Base-by-base conservation (phyloP, 164 flowering plant genomes). In the Chloranthus sessilifolius region DNA sequence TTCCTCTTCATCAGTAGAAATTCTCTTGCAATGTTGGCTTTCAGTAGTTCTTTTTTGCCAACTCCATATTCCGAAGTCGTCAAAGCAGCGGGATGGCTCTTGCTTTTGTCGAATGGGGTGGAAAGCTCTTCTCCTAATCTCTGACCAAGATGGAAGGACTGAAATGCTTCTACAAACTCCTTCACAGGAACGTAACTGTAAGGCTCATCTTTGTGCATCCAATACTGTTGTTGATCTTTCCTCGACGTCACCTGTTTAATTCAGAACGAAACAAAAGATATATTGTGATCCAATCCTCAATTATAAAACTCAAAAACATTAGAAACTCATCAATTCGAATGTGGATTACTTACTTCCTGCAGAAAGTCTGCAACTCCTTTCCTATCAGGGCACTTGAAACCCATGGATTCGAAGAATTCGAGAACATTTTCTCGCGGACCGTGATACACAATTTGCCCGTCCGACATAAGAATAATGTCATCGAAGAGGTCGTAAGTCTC, bases 401-500 rank as follows among this genome's bases (percentile, higher is more conserved):
- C 92, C 79, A 70, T 70, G 14, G 58, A 57, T 49, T 81, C 77
- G 47, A 85, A 85, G 42, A 80, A 85, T 7, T 68, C 78, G 11
- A 78, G 77, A 15, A 82, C 82, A 4, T 74, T 17, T 57, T 82
- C 82, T 2, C 82, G 73, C 10, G 88, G 81, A 29, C 88, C 96
- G 51, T 87, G 87, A 38, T 87, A 84, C 43, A 84, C 82, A 23
- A 82, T 72, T 30, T 69, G 70, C 4, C 92, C 87, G 51, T 87
- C 89, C 2, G 89, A 76, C 24, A 87, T 52, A 28, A 87, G 83
- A 29, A 87, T 64, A 35, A 87, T 76, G 60, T 84, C 96, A 56
- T 83, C 88, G 22, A 86, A 86, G 16, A 86, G 80, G 29, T 81
- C 62, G 23, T 72, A 86, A 23, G 85, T 82, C 69, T 87, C 96